Evolutionary conservation across 2,329 filamentous ascomycete species (phyloP), one percentile per base, ranked within the genome.

Genomic region (Metarhizium robertsii): DNA sequence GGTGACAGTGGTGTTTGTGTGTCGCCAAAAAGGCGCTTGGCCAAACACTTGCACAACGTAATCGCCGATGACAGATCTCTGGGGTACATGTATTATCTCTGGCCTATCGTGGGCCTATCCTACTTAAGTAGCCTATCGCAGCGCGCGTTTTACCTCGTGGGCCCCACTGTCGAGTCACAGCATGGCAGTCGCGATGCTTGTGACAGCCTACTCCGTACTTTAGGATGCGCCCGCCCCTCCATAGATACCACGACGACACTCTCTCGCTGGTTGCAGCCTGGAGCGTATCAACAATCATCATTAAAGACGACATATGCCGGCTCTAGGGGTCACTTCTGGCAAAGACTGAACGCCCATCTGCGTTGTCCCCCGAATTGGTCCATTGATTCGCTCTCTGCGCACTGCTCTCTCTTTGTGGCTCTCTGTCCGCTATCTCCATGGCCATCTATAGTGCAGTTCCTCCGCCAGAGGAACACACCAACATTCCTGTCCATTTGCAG

Each of bases 381-480:
- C 34, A 36, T 36, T 25, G 25, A 25, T 25, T 25, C 25, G 25
- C 25, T 16, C 11, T 40, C 38, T 40, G 38, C 38, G 8, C 38
- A 11, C 38, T 40, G 38, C 38, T 40, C 38, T 5, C 5, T 40
- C 11, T 11, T 25, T 25, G 25, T 25, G 25, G 25, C 38, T 16
- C 38, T 16, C 38, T 4, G 13, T 11, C 38, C 14, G 10, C 38
- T 13, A 14, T 11, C 11, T 40, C 57, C 64, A 79, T 79, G 76
- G 77, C 78, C 57, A 78, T 81, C 67, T 79, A 74, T 70, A 75
- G 70, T 60, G 75, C 78, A 30, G 77, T 80, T 50, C 77, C 77
- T 52, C 79, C 77, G 49, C 69, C 73, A 50, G 74, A 71, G 57
- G 65, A 71, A 49, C 61, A 65, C 25, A 56, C 60, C 30, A 53